phyloP scores from a whole-genome alignment of 192 early-diverging fungal genomes.

The Gonapodya sp. region DNA sequence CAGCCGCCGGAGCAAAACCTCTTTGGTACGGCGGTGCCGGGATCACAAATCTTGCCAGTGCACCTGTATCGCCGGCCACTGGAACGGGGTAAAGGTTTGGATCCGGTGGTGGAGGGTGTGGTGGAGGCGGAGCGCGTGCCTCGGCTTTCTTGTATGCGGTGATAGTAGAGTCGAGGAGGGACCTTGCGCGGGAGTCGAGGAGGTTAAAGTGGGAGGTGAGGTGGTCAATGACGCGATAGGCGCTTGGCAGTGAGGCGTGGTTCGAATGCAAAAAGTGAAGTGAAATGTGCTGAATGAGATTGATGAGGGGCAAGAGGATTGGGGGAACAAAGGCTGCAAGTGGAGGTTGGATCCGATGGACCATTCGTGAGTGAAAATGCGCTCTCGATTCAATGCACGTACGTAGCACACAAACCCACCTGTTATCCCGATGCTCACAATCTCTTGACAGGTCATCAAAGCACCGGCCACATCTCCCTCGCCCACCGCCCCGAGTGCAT shows the following conservation, averaged over 20 bases:
- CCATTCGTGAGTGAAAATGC: neutral
- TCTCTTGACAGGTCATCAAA: neutral
- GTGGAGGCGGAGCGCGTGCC: neutral
- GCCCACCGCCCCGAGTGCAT: neutral
- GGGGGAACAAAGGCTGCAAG: neutral
- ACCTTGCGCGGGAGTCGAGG: neutral
- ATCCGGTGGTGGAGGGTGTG: neutral
- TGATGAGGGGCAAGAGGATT: neutral
- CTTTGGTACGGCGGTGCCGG: neutral
- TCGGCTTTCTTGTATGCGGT: neutral
- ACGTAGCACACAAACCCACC: neutral
- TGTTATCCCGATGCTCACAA: neutral
- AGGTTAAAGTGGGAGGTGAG: neutral
- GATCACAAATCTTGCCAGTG: neutral
- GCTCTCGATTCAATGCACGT: neutral
- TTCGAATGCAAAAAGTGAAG: neutral
- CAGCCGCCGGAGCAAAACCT: neutral
- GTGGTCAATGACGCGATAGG: neutral
- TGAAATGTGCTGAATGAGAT: neutral
- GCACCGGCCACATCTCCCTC: neutral
- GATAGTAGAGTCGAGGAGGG: neutral
- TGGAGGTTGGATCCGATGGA: neutral
- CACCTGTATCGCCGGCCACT: no score
- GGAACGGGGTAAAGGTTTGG: neutral
- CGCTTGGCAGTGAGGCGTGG: neutral